Conservation (phyloP, 1,284 basidiomycete genomes). For the Violaceomyces palustris region DNA sequence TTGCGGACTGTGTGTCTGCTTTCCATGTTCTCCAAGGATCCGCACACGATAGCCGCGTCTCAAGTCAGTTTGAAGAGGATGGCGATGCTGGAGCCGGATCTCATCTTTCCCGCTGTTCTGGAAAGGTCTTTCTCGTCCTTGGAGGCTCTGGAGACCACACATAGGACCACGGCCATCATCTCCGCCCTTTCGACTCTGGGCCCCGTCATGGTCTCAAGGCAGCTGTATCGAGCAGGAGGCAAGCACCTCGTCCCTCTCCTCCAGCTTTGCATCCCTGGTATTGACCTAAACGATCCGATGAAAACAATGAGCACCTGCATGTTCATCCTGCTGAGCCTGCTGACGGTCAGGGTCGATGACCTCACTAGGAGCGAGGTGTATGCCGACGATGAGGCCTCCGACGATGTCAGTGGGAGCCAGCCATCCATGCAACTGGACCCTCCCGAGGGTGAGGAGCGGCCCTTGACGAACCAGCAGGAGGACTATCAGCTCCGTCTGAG, state of each 20-base stretch:
- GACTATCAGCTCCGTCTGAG: constrained; percentile 59
- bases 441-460: constrained; percentile 57
- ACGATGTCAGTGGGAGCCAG: no score
- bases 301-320: constrained; percentile 76
- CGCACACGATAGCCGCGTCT: constrained; percentile 56
- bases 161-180: constrained; percentile 60
- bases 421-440: constrained; percentile 4
- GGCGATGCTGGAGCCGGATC: constrained; percentile 74
- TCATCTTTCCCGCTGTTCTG: constrained; percentile 87
- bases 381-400: constrained; percentile 27
- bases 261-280: constrained; percentile 83
- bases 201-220: constrained; percentile 71
- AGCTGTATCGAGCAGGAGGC: constrained; percentile 73
- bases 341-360: constrained; percentile 78
- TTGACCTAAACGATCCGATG: constrained; percentile 87
- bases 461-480: constrained; percentile 57
- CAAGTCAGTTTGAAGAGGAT: constrained; percentile 61
- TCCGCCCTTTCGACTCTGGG: constrained; percentile 79
- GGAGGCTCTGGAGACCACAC: constrained; percentile 62
- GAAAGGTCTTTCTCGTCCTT: constrained; percentile 86
- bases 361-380: constrained; percentile 56
- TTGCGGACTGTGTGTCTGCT: constrained; percentile 83
- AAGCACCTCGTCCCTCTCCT: constrained; percentile 83
- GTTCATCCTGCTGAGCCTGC: constrained; percentile 71
- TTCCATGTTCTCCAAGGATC: constrained; percentile 86